Conservation (phyloP, 805 yeast genomes). For the Kuraishia floccosa region DNA sequence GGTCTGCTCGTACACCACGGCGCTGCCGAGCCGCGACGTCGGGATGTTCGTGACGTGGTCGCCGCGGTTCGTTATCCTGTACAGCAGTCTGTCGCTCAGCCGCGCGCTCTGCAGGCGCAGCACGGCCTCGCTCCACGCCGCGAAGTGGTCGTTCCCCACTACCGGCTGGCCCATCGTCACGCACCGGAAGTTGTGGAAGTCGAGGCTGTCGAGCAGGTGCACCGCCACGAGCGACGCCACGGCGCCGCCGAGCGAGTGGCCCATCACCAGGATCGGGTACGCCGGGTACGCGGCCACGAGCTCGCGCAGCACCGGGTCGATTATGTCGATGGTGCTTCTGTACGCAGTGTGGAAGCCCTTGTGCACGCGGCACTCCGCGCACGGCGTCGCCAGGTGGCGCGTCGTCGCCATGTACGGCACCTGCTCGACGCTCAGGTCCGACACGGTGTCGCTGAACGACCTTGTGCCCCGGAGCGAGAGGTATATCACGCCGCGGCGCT, state of each 20-base stretch:
- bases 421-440: conserved; percentile 28
- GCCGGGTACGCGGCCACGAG: conserved; percentile 11
- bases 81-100: conserved; percentile 6
- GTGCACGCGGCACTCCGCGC: conserved; percentile 25
- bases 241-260: conserved; percentile 27
- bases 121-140: conserved; percentile 19
- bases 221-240: conserved; percentile 24
- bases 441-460: conserved; percentile 25
- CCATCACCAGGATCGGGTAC: conserved; percentile 5
- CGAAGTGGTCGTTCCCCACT: conserved; percentile 26
- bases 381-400: conserved; percentile 9
- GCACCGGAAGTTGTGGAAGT: conserved; percentile 14
- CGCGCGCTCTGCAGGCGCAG: conserved; percentile 1
- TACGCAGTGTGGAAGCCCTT: conserved; percentile 22
- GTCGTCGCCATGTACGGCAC: conserved; percentile 15
- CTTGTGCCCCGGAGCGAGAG: conserved; percentile 30
- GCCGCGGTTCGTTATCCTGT: conserved; percentile 16
- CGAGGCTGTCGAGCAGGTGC: conserved; percentile 23
- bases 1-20: conserved; percentile 8
- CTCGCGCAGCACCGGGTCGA: conserved; percentile 13
- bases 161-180: conserved; percentile 35
- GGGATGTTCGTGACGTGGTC: conserved; percentile 15
- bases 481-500: conserved; percentile 8
- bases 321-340: conserved; percentile 15
- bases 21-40: conserved; percentile 1